These are phyloP conservation scores for Dissophora ornata DNA, from an alignment of 192 early-diverging fungal species.

Conservation along the genomic window DNA sequence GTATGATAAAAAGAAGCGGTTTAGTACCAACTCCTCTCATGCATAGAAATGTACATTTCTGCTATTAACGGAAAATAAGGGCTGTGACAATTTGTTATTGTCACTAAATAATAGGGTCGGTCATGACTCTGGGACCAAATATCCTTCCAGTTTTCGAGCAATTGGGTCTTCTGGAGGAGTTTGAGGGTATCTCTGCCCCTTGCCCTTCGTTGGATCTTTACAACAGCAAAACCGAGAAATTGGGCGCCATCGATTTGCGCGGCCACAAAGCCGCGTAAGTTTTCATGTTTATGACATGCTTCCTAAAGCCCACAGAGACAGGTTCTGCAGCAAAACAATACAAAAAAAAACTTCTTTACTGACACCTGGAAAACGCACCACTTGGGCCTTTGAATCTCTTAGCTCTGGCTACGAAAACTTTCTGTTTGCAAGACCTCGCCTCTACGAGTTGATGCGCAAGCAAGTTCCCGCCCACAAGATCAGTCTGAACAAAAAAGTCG, in stretches of 20 bases:
- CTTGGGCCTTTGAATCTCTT: too few relatives aligned
- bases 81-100: too few relatives aligned
- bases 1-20: too few relatives aligned
- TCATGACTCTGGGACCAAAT: slow-evolving; percentile 1
- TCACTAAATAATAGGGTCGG: not conserved
- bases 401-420: slow-evolving; percentile 16
- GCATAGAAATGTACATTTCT: too few relatives aligned
- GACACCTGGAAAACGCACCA: too few relatives aligned
- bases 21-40: too few relatives aligned
- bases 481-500: slow-evolving; percentile 1
- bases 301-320: too few relatives aligned
- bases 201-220: not conserved
- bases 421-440: not conserved
- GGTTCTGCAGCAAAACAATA: too few relatives aligned
- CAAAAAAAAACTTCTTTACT: too few relatives aligned
- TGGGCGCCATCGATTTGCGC: slow-evolving; percentile 1
- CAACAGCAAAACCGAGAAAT: not conserved
- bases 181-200: slow-evolving; percentile 15
- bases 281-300: too few relatives aligned
- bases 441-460: slow-evolving; percentile 19
- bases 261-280: slow-evolving; percentile 13
- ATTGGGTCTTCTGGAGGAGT: slow-evolving; percentile 18
- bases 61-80: not conserved
- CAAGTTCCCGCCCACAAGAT: slow-evolving; percentile 21
- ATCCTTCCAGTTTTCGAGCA: too few relatives aligned